A percentile compares a stretch with the other conserved stretches of the same genome.
phyloP scores from a whole-genome alignment of 2,329 filamentous ascomycete genomes.

The Penicillium sp. region DNA sequence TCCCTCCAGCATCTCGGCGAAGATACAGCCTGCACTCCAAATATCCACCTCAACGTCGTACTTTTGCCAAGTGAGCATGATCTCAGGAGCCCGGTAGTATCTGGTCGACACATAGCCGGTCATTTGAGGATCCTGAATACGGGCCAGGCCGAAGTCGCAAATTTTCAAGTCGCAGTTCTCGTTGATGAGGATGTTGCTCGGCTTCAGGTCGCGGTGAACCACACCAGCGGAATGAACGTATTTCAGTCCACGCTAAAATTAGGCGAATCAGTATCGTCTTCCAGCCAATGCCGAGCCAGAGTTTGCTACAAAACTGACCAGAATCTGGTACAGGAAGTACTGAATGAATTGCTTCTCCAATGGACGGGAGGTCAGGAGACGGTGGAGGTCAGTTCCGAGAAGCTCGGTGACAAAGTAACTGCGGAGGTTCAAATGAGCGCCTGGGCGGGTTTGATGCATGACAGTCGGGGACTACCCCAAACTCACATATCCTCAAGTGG shows the following conservation, averaged over 20 bases:
- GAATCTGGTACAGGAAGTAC: slow-evolving; percentile 98
- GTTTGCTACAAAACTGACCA: slow-evolving; percentile 55
- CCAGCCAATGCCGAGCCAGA: slow-evolving; percentile 42
- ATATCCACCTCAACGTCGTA: slow-evolving; percentile 99
- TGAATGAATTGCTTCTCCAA: slow-evolving; percentile 99
- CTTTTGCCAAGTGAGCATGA: slow-evolving; percentile 99
- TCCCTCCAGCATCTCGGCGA: slow-evolving; percentile 97
- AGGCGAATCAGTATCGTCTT: slow-evolving; percentile 16
- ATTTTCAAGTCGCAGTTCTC: slow-evolving; percentile 99
- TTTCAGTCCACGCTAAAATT: slow-evolving; percentile 78
- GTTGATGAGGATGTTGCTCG: slow-evolving; percentile 98
- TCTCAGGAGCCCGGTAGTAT: slow-evolving; percentile 98
- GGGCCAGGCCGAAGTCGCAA: slow-evolving; percentile 94
- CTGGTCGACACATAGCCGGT: slow-evolving; percentile 97
- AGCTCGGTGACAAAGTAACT: slow-evolving; percentile 98
- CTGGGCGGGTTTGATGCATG: background rate
- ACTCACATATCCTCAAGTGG: slow-evolving; percentile 94
- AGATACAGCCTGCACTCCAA: slow-evolving; percentile 98
- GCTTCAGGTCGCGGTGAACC: slow-evolving; percentile 94
- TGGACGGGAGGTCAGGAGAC: slow-evolving; percentile 86
- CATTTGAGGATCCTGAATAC: slow-evolving; percentile 99
- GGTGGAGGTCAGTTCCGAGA: slow-evolving; percentile 91
- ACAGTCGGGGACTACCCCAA: background rate
- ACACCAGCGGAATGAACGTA: slow-evolving; percentile 98
- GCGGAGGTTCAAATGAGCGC: slow-evolving; percentile 7